Evolutionary conservation across 331 rosid genomes (phyloP).

Genomic region (Acacia concinna): DNA sequence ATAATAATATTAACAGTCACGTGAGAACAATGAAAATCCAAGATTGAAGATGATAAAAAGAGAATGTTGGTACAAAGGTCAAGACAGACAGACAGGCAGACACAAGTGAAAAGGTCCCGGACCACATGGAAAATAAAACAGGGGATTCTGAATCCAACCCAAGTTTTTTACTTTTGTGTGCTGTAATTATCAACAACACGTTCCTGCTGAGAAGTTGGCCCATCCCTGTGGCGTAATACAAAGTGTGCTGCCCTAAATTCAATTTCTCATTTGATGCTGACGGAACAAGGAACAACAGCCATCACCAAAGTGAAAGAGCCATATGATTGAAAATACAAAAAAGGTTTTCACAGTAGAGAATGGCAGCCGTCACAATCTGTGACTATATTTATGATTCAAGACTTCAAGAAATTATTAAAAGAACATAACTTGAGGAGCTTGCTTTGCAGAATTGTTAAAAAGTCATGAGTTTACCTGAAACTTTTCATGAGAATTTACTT

Average conservation of each 20-base stretch:
- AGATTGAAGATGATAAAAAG: constrained; percentile 27
- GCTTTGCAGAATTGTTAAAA: background rate
- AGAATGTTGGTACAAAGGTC: constrained; percentile 56
- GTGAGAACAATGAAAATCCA: constrained; percentile 17
- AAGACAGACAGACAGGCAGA: constrained; percentile 30
- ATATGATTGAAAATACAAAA: background rate
- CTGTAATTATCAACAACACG: constrained; percentile 25
- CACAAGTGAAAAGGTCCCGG: constrained; percentile 41
- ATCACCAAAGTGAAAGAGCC: background rate
- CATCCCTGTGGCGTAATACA: constrained; percentile 44
- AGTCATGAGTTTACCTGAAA: background rate
- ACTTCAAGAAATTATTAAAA: background rate
- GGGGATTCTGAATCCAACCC: constrained; percentile 55
- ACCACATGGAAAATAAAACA: constrained; percentile 28
- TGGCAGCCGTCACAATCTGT: background rate
- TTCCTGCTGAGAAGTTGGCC: constrained; percentile 39
- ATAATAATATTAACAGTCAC: constrained; percentile 27
- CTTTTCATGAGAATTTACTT: background rate
- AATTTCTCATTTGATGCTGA: constrained; percentile 34
- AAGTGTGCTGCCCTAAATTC: constrained; percentile 25
- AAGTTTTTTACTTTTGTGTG: constrained; percentile 19
- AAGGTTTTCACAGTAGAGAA: background rate
- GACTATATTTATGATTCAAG: background rate
- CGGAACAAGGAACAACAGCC: constrained; percentile 18
- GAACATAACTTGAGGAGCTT: background rate